Evolutionary conservation across 768 basidiomycete species (phyloP), one percentile per base, ranked within the genome.

Genomic region (Trametes elegans): DNA sequence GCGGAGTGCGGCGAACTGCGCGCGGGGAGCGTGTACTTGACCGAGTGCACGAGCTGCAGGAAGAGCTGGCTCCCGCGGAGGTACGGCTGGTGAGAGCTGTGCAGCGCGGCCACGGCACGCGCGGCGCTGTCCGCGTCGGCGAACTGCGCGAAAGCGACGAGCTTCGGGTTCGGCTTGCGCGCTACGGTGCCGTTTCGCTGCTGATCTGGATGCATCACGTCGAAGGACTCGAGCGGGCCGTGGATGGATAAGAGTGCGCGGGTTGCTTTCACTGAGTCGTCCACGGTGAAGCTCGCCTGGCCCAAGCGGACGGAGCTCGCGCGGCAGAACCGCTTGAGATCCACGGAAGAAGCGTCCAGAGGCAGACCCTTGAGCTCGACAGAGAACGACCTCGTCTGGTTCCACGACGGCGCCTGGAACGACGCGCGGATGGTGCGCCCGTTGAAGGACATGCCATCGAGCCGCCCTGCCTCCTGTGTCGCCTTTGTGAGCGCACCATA

Each of bases 301-400:
- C 51, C 62, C 14, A 65, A 11, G 13, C 57, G 67, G 62, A 46
- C 70, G 66, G 52, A 74, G n/a, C 39, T n/a, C 2, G 65, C 50
- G 24, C 40, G 27, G 49, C 73, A 73, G 31, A 79, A 64, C 21
- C 62, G 59, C 42, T 69, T 62, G 23, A 81, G 42, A 5, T 74
- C 70, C 10, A 62, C 61, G 32, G 66, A 63, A 21, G 70, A 65
- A 3, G 67, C 61, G 44, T 68, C 60, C 3, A 68, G 41, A 14
- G 79, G 74, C n/a, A 85, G 64, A 21, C 73, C 74, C 24, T 70
- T 73, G 34, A 85, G 59, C 40, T 74, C 72, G 36, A 83, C 69
- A 9, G 74, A 70, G 57, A 74, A 81, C 3, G 70, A 65, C 32
- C 68, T 58, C 24, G 61, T 70, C 58, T 78, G 74, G 5, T 60